Base-by-base conservation (phyloP, 805 yeast genomes). In the Candida ascalaphidarum region DNA sequence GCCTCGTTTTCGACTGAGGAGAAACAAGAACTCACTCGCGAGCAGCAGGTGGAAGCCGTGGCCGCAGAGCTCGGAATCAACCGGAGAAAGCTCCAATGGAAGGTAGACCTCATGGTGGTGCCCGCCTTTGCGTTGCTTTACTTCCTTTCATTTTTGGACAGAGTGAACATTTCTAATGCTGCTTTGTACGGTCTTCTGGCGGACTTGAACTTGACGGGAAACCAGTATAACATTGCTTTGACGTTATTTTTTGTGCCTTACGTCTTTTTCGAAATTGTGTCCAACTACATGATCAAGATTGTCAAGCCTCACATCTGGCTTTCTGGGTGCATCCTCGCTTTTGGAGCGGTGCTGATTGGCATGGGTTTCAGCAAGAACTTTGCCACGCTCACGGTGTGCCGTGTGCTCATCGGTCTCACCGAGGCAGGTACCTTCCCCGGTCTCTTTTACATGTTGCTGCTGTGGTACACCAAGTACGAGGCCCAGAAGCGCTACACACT, bases 391-490 rank as follows among this genome's bases (percentile, higher is more conserved):
- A 63, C 73, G 27, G 75, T 73, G 8, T 71, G 81, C 29, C 68
- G 89, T 30, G 68, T 78, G 35, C 58, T 81, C 22, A 60, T 80
- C 13, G 89, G 89, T 35, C 46, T 75, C 22, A 68, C 75, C 35
- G 89, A 81, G 52, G 68, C 81, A 18, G 78, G 84, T 21, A 70
- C 80, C 42, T 80, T 79, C 58, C 88, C 88, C 1, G 79, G 83
- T 13, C 73, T 81, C 39, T 81, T 81, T 49, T 81, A 78, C 49
- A 62, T 80, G 32, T 60, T 80, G 43, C 63, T 81, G 21, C 72
- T 74, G 52, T 80, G 76, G 58, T 80, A 80, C 52, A 58, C 73
- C 21, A 67, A 77, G 29, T 52, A 52, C 11, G 88, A 80, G 50
- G 69, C 84, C 9, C 84, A 78, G 54, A 68, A 76, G 46, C 56